Evolutionary conservation across 75 land plant genomes (phyloP), one percentile per base, ranked within the genome.

Genomic region (Adiantum capillusveneris): DNA sequence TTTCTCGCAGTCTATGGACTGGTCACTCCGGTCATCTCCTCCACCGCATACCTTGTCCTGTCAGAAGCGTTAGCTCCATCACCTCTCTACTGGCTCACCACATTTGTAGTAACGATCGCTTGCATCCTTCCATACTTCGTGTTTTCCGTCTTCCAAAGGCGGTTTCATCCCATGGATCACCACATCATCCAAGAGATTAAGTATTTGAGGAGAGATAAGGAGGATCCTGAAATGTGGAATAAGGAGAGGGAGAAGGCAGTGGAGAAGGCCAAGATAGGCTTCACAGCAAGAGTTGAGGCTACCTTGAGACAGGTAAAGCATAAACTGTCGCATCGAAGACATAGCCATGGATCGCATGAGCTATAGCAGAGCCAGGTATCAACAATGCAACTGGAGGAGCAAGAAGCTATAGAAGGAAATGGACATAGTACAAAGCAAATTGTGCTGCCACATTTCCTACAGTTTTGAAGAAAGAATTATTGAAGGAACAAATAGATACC

Each of bases 171-270:
- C 0, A 78, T 82, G 86, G 97, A 92, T 54, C 79, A 92, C 57
- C 97, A 88, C 29, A 54, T 92, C 29, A 78, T 92, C 20, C 97
- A 88, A 58, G 97, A 92, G 62, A 92, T 92, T 21, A 94, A 79
- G 39, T 68, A 78, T 49, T 68, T 57, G 63, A 70, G 64, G 73
- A 79, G 79, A 63, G 86, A 91, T 56, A 53, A 73, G 9, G 64
- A 63, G 11, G 93, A 87, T 45, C 59, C 69, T 11, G 54, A 45
- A 6, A 84, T 88, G 88, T 91, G 93, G 88, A 26, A 19, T 41
- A 69, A 75, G 44, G 93, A 91, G 59, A 56, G 60, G 29, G n/a
- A 36, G 29, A 87, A 84, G 60, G 77, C 88, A 0, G 76, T 70
- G 45, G 67, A 71, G 60, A 62, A 60, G 54, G 84, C 97, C 0